A percentile compares a stretch with the other conserved stretches of the same genome.
Conservation (phyloP, 106 monocot genomes). For the Platanthera zijinensis region DNA sequence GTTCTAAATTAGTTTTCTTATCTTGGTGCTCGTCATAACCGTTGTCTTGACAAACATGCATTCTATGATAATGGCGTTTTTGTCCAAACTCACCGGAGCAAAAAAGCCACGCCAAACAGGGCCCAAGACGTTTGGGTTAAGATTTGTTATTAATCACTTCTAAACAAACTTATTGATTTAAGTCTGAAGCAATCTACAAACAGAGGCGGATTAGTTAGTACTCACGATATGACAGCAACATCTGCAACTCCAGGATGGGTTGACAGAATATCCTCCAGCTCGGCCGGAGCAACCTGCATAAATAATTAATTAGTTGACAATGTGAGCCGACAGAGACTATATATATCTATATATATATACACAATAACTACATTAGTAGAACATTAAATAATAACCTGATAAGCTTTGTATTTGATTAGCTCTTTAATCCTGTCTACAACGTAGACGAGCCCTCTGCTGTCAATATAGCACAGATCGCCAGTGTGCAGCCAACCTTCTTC, state of each 20-base stretch:
- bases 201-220: neutral
- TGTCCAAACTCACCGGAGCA: too few species aligned
- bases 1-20: too few species aligned
- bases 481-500: constrained; percentile 68
- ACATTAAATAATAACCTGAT: constrained; percentile 35
- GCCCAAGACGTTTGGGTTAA: too few species aligned
- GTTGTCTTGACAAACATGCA: too few species aligned
- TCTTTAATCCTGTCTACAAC: constrained; percentile 77
- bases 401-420: constrained; percentile 86
- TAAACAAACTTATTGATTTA: too few species aligned
- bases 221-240: constrained; percentile 60
- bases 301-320: too few species aligned
- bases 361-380: neutral
- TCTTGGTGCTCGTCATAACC: too few species aligned
- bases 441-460: constrained; percentile 45
- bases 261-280: constrained; percentile 47
- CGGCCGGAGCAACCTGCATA: constrained; percentile 54
- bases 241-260: constrained; percentile 44
- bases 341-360: too few species aligned
- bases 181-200: neutral
- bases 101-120: too few species aligned
- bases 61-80: too few species aligned
- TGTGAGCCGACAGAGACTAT: too few species aligned
- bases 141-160: too few species aligned
- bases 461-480: constrained; percentile 70